Base-by-base conservation (phyloP, 257 asterid genomes). In the Nicotiana knightiana region DNA sequence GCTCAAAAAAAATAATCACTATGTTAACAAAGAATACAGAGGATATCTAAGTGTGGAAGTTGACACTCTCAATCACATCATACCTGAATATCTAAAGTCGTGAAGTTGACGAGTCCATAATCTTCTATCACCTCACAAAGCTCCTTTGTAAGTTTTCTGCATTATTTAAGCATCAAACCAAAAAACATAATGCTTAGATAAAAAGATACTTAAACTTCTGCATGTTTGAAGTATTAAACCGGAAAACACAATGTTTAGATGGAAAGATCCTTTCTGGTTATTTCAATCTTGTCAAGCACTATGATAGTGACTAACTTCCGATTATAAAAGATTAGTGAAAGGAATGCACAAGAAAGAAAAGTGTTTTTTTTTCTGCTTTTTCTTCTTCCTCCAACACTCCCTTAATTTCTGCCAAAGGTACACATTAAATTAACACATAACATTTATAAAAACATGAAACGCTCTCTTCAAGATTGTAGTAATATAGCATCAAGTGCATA, bases 141-240 rank as follows among this genome's bases (percentile, higher is more conserved):
- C 90, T 93, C 98, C 93, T 94, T 94, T 17, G 98, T 94, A 48
- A 96, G 97, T 88, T 94, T 92, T 82, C 99, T 96, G 94, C 85
- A 82, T 26, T 51, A 13, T 75, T 75, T 51, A 75, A 15, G 17
- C 3, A 75, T 75, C 26, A 73, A 26, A 26, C 9, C 16, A 2
- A 26, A 53, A 15, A 73, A 51, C 63, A 51, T 43, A 13, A 24
- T 13, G 37, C 24, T 73, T 48, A 21, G 79, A 73, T 26, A 75
- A 51, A 94, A 66, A 96, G 92, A 90, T 93, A 96, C 92, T 93
- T 93, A 48, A 94, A 93, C 88, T 93, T 91, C 94, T 94, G 93
- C 86, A 85, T 15, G 15, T 75, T 26, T 16, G 7, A 7, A 0
- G 80, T 51, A 8, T 24, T 48, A 26, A 9, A 15, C 43, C 39